phyloP scores from a whole-genome alignment of 495 filamentous ascomycete species.

The Astrothelium macrocarpum region DNA sequence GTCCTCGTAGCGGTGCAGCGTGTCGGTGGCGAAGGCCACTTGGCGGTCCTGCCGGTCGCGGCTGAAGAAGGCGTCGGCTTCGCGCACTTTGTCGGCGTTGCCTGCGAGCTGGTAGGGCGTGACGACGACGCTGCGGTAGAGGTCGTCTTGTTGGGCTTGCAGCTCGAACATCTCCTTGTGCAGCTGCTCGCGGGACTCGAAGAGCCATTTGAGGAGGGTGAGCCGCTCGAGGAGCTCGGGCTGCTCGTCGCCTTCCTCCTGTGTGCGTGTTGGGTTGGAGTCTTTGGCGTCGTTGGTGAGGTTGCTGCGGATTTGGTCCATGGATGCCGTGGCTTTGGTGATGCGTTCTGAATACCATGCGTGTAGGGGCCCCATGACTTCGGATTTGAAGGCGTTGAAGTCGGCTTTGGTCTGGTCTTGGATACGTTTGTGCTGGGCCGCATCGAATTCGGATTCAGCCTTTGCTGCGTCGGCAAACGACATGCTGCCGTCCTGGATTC shows the following conservation, averaged over 20 bases:
- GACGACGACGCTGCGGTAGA: slow-evolving; percentile 71
- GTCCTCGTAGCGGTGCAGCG: slow-evolving; percentile 59
- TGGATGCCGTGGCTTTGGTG: slow-evolving; percentile 45
- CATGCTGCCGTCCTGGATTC: slow-evolving; percentile 65
- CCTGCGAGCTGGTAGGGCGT: slow-evolving; percentile 65
- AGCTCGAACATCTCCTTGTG: slow-evolving; percentile 78
- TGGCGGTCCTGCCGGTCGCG: slow-evolving; percentile 64
- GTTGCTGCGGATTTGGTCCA: slow-evolving; percentile 58
- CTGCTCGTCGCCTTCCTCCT: slow-evolving; percentile 91
- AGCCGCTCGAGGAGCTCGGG: slow-evolving; percentile 90
- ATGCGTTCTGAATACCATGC: slow-evolving; percentile 49
- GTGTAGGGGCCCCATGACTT: slow-evolving; percentile 68
- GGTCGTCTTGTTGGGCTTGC: slow-evolving; percentile 69
- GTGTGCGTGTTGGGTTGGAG: slow-evolving; percentile 66
- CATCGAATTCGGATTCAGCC: slow-evolving; percentile 56
- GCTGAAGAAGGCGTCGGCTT: slow-evolving; percentile 70
- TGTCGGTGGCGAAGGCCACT: slow-evolving; percentile 52
- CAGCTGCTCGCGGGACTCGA: slow-evolving; percentile 80
- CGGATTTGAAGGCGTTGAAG: slow-evolving; percentile 67
- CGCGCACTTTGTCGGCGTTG: slow-evolving; percentile 61
- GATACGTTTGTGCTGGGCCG: slow-evolving; percentile 50
- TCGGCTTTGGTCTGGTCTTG: slow-evolving; percentile 57
- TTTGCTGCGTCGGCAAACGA: slow-evolving; percentile 72
- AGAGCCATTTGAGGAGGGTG: slow-evolving; percentile 93
- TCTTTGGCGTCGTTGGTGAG: slow-evolving; percentile 58